Conservation (phyloP, 768 basidiomycete species). For the Porphyrellus cyaneotinctus region DNA sequence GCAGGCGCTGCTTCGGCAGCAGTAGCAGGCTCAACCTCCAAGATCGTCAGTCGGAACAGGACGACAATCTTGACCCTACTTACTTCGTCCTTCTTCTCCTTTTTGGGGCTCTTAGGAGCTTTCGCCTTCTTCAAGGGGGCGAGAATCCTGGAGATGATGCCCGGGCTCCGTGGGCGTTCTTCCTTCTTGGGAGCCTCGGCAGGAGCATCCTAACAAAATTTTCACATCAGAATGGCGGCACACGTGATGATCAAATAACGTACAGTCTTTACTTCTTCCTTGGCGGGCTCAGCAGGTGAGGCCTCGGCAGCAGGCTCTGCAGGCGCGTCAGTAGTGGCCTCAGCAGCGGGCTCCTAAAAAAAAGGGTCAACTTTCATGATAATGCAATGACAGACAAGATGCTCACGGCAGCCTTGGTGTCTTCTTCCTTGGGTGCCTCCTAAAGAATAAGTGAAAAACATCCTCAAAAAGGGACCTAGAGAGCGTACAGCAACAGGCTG, state of each 20-base stretch:
- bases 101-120: conserved; percentile 73
- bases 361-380: background rate
- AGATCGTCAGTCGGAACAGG: background rate
- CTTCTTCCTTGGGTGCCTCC: conserved; percentile 44
- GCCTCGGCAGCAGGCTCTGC: conserved; percentile 30
- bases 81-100: conserved; percentile 75
- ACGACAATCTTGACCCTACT: conserved; percentile 13
- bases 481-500: conserved; percentile 34
- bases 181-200: conserved; percentile 61
- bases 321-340: conserved; percentile 18
- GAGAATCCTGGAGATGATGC: conserved; percentile 72
- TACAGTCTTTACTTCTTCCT: conserved; percentile 44
- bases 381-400: rapidly evolving
- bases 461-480: background rate
- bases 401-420: conserved; percentile 37
- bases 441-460: conserved; percentile 10
- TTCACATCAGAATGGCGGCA: conserved; percentile 30
- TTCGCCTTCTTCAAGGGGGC: conserved; percentile 69
- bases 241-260: conserved; percentile 15
- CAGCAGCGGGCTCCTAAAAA: conserved; percentile 36
- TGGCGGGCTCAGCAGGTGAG: conserved; percentile 32
- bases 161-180: conserved; percentile 76
- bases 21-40: conserved; percentile 31
- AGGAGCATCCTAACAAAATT: conserved; percentile 36
- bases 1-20: conserved; percentile 34